These are phyloP conservation scores for Effrenium voratum DNA, from an alignment of 73 alveolate genomes.

Conservation along the genomic window DNA sequence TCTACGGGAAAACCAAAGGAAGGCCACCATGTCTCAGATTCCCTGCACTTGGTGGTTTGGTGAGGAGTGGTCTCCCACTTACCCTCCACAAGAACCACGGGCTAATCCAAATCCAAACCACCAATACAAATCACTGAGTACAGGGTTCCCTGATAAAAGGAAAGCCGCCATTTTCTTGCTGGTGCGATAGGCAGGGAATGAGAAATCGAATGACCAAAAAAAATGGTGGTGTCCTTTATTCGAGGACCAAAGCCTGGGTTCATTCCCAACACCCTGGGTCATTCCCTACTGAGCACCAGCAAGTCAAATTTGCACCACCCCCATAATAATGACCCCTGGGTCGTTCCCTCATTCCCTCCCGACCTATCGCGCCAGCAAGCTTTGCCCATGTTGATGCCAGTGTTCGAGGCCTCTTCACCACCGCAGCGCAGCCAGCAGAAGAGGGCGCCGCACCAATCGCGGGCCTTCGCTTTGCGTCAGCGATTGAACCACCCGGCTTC, in stretches of 20 bases:
- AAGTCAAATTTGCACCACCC: too few species aligned
- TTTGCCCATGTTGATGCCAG: not conserved
- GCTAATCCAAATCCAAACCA: too few species aligned
- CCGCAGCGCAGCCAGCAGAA: constrained; percentile 44
- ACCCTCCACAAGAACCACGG: too few species aligned
- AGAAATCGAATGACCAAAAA: not conserved
- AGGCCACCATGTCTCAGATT: too few species aligned
- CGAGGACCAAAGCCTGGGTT: not conserved
- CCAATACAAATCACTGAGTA: too few species aligned
- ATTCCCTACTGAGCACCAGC: not conserved
- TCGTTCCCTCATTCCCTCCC: not conserved
- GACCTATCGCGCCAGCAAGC: not conserved
- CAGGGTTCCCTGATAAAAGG: too few species aligned
- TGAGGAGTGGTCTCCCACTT: too few species aligned
- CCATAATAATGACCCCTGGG: not conserved
- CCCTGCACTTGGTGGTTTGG: too few species aligned
- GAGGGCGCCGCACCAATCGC: constrained; percentile 59
- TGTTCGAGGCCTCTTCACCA: not conserved
- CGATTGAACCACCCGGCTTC: too few species aligned
- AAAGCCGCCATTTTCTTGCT: not conserved
- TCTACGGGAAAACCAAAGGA: too few species aligned
- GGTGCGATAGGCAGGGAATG: not conserved
- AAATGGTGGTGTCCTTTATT: not conserved
- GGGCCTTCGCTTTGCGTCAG: too few species aligned
- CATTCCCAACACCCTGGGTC: not conserved